phyloP scores from a whole-genome alignment of 768 basidiomycete genomes.

The Dentipellis sp. region DNA sequence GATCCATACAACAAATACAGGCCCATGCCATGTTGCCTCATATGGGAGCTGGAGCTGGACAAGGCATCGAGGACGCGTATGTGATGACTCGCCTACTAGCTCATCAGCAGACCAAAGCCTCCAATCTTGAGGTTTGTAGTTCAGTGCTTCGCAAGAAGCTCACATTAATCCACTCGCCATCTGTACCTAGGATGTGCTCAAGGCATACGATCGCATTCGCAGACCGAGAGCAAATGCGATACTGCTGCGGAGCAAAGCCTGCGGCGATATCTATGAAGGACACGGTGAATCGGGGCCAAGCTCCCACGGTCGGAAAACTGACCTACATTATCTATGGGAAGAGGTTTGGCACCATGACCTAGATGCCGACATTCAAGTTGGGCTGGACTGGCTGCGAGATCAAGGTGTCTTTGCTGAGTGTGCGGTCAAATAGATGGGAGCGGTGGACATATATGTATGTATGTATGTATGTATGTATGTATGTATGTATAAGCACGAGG shows the following conservation, averaged over 20 bases:
- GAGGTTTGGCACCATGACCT: conserved; percentile 41
- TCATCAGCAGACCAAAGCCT: conserved; percentile 29
- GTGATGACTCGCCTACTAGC: conserved; percentile 36
- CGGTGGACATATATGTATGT: too few species aligned
- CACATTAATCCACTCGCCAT: neutral
- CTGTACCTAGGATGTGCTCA: conserved; percentile 31
- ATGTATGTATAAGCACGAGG: too few species aligned
- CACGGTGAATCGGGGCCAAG: conserved; percentile 24
- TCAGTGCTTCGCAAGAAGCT: neutral
- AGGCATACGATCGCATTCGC: conserved; percentile 35
- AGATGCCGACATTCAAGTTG: neutral
- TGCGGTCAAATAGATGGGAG: too few species aligned
- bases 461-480: too few species aligned
- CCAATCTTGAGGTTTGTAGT: conserved; percentile 31
- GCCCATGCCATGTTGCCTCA: conserved; percentile 55
- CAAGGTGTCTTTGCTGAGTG: neutral
- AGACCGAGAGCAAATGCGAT: conserved; percentile 43
- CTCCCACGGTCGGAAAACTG: conserved; percentile 22
- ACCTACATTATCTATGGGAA: conserved; percentile 33
- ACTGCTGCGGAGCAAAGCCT: conserved; percentile 28
- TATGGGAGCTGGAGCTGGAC: conserved; percentile 48
- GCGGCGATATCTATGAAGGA: conserved; percentile 36
- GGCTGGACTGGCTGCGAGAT: neutral
- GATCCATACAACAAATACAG: neutral
- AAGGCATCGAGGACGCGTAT: conserved; percentile 49